Evolutionary conservation across 176 grass and related monocot species (phyloP).

Genomic region (Phoenix roebelenii): DNA sequence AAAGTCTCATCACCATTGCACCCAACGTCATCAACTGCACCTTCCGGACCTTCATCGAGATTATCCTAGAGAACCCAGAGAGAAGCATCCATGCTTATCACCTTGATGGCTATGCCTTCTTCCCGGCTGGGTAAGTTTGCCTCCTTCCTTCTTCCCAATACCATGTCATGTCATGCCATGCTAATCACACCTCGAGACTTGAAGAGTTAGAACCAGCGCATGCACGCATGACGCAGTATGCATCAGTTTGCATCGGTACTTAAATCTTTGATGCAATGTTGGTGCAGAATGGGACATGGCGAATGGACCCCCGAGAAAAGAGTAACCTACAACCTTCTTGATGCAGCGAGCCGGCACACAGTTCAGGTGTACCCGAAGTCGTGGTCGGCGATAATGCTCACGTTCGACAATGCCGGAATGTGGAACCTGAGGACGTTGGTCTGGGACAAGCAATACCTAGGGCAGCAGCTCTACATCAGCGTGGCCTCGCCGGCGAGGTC

Average conservation of each 20-base stretch:
- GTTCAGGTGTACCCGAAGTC: slow-evolving; percentile 11
- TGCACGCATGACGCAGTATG: no score
- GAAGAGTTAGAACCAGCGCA: no score
- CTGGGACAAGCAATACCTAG: slow-evolving; percentile 10
- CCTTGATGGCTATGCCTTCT: slow-evolving; percentile 6
- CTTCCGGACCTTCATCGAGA: slow-evolving; percentile 12
- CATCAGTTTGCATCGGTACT: no score
- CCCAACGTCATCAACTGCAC: neutral
- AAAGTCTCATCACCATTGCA: neutral
- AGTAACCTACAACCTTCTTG: neutral
- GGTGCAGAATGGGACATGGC: slow-evolving; percentile 10
- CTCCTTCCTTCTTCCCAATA: neutral
- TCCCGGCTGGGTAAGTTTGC: neutral
- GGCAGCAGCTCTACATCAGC: slow-evolving; percentile 10
- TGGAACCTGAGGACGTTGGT: slow-evolving; percentile 12
- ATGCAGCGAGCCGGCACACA: slow-evolving; percentile 6
- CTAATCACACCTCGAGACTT: no score
- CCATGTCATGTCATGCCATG: no score
- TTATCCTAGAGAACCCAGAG: slow-evolving; percentile 9
- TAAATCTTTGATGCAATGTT: no score
- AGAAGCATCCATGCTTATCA: slow-evolving; percentile 7
- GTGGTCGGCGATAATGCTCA: slow-evolving; percentile 10
- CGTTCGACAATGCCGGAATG: slow-evolving; percentile 14
- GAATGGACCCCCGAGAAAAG: neutral
- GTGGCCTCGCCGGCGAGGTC: slow-evolving; percentile 5